Evolutionary conservation across 1,284 basidiomycete genomes (phyloP), one percentile per base, ranked within the genome.

Genomic region (Tilletia caries): DNA sequence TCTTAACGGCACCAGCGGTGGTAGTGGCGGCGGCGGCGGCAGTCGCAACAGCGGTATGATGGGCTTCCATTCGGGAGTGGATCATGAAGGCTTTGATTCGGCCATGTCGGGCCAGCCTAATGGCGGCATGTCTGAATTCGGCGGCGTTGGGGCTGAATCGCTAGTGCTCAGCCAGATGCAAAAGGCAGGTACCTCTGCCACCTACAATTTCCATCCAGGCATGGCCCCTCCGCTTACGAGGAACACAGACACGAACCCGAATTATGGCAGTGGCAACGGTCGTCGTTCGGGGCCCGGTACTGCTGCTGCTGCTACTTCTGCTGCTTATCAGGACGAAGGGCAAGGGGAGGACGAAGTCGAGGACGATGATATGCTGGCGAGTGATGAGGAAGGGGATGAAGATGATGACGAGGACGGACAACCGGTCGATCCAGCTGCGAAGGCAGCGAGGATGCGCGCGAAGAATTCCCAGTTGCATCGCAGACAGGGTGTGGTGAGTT

Each of bases 401-500:
- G 65, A 43, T 23, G 65, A 34, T 20, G 65, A 66, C 20, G 34
- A 46, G 20, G 64, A 23, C 8, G 41, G 6, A 20, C 25, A 48
- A 8, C 10, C 20, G 10, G 23, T 18, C 10, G 54, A 60, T 25
- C 54, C 54, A 20, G 5, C 10, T 4, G 15, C 8, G 25, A 60
- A 32, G 54, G 54, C 54, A 25, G 54, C 54, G 13, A 25, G 54
- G 15, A 12, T 60, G 54, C 23, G 54, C 13, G 54, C 54, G 29
- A 71, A 67, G 48, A 54, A 67, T 23, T 32, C 27, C 15, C 71
- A 68, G 37, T 4, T 68, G 29, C 68, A 50, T 29, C 62, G 70
- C 65, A 54, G 70, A 52, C 70, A 72, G 48, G 70, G 70, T 27
- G 70, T 72, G 1, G 68, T 69, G 62, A 69, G 68, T 69, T 50